Conservation (phyloP, 2,329 filamentous ascomycete species). For the Decorospora gaudefroyi region DNA sequence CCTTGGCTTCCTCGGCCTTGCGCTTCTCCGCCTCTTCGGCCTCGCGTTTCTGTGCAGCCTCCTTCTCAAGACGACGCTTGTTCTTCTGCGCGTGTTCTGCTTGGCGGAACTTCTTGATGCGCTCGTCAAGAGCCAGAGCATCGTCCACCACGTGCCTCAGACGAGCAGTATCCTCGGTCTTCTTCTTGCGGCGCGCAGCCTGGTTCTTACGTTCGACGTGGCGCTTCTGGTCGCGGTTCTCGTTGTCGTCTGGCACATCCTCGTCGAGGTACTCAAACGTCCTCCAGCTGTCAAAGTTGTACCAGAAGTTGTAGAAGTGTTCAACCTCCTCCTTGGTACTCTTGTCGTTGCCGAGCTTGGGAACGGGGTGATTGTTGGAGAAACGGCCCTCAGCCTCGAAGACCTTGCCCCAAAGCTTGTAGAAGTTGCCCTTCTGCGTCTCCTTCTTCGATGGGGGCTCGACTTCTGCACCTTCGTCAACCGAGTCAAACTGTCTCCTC, state of each 20-base stretch:
- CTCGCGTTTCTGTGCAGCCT: slow-evolving; percentile 86
- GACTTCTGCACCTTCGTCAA: slow-evolving; percentile 90
- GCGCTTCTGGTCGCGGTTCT: slow-evolving; percentile 98
- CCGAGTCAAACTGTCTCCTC: slow-evolving; percentile 93
- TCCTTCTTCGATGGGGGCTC: slow-evolving; percentile 94
- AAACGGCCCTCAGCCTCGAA: slow-evolving; percentile 94
- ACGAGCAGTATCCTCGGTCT: slow-evolving; percentile 94
- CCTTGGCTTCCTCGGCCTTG: slow-evolving; percentile 81
- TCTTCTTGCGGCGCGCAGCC: slow-evolving; percentile 98
- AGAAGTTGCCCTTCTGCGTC: slow-evolving; percentile 82
- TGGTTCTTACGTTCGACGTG: slow-evolving; percentile 98
- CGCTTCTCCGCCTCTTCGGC: slow-evolving; percentile 82
- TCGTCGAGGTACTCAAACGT: slow-evolving; percentile 98
- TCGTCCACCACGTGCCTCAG: slow-evolving; percentile 90
- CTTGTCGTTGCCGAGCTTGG: slow-evolving; percentile 80
- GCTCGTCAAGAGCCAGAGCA: slow-evolving; percentile 80
- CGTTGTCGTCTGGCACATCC: slow-evolving; percentile 97
- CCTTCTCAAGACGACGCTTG: slow-evolving; percentile 87
- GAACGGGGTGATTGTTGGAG: slow-evolving; percentile 88
- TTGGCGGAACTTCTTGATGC: slow-evolving; percentile 96
- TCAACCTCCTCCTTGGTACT: slow-evolving; percentile 89
- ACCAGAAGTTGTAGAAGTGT: slow-evolving; percentile 99
- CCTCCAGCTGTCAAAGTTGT: slow-evolving; percentile 98
- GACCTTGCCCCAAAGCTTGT: slow-evolving; percentile 88
- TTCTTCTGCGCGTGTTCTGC: slow-evolving; percentile 92